Conservation (phyloP, 257 asterid species). For the Solanum rostratum region DNA sequence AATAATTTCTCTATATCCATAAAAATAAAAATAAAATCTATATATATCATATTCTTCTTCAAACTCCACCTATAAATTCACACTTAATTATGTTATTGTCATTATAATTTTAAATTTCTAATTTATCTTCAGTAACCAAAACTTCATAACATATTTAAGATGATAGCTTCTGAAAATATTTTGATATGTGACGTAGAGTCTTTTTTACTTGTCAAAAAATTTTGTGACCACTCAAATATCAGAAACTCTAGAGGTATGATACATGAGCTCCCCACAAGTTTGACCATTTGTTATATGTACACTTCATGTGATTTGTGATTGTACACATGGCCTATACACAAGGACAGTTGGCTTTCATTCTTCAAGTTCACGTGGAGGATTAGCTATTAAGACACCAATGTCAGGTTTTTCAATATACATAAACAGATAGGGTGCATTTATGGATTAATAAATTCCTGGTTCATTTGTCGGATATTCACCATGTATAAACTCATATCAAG, state of each 20-base stretch:
- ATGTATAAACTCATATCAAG: neutral
- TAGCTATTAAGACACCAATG: neutral
- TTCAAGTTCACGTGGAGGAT: neutral
- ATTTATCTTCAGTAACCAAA: neutral
- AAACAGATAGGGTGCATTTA: neutral
- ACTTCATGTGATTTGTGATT: neutral
- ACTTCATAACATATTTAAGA: neutral
- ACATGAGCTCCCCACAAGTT: slow-evolving; percentile 21
- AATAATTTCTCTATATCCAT: neutral
- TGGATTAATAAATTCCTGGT: neutral
- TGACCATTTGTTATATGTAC: neutral
- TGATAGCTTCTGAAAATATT: neutral
- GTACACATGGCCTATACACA: neutral
- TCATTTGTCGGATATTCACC: neutral
- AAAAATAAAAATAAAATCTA: neutral
- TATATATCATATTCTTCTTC: neutral
- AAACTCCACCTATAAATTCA: neutral
- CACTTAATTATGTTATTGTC: neutral
- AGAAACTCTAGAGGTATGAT: neutral
- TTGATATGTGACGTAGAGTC: neutral
- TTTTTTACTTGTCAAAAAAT: neutral
- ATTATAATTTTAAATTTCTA: neutral
- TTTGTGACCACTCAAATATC: neutral
- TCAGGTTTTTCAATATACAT: neutral
- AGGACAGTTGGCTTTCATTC: neutral